These are phyloP conservation scores for Barnettozyma botsteinii DNA, from an alignment of 805 yeast genomes.

Conservation along the genomic window DNA sequence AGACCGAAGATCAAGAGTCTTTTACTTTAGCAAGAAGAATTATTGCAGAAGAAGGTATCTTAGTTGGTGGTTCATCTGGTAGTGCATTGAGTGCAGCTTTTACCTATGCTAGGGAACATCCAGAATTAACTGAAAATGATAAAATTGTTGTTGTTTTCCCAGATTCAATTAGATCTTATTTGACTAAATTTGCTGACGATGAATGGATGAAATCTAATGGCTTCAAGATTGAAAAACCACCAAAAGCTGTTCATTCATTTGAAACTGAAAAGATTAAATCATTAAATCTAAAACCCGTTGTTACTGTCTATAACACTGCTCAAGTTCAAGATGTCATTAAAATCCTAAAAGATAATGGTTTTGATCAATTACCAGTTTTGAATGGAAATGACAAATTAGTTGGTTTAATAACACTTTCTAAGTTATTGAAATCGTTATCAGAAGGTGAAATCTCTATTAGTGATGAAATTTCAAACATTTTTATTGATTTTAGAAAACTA, in stretches of 20 bases:
- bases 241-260: slow-evolving; percentile 39
- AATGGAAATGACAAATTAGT: slow-evolving; percentile 46
- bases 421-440: slow-evolving; percentile 61
- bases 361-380: slow-evolving; percentile 81
- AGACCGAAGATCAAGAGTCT: slow-evolving; percentile 78
- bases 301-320: slow-evolving; percentile 58
- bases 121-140: slow-evolving; percentile 63
- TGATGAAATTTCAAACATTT: slow-evolving; percentile 51
- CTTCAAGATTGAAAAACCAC: slow-evolving; percentile 49
- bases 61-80: slow-evolving; percentile 89
- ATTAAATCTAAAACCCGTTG: slow-evolving; percentile 73
- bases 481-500: slow-evolving; percentile 70
- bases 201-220: slow-evolving; percentile 85
- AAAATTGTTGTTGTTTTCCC: slow-evolving; percentile 78
- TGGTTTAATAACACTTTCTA: slow-evolving; percentile 74
- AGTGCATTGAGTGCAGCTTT: slow-evolving; percentile 77
- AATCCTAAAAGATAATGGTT: slow-evolving; percentile 66
- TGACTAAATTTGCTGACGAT: slow-evolving; percentile 83
- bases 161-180: slow-evolving; percentile 79
- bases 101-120: slow-evolving; percentile 54
- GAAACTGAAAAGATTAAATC: slow-evolving; percentile 58
- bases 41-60: slow-evolving; percentile 77
- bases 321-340: slow-evolving; percentile 60
- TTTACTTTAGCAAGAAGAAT: slow-evolving; percentile 77
- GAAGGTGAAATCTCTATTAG: slow-evolving; percentile 51